Conservation (phyloP, 768 basidiomycete genomes). For the Amanita jacksonii region DNA sequence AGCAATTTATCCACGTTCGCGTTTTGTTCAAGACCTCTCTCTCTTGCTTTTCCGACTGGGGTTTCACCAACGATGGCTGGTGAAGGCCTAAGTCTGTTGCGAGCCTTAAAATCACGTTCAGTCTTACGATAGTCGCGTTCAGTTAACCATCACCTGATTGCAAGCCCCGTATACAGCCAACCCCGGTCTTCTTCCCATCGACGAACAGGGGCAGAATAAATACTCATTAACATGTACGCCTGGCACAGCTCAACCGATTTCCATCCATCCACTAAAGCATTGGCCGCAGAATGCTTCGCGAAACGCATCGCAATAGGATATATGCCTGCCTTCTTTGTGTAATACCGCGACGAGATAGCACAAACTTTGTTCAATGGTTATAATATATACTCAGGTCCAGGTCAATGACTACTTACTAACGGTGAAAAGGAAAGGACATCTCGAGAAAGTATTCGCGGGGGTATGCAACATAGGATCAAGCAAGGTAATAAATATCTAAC, state of each 20-base stretch:
- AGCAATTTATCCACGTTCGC: conserved; percentile 88
- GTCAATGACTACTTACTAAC: conserved; percentile 44
- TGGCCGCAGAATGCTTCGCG: conserved; percentile 74
- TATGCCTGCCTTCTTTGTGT: conserved; percentile 70
- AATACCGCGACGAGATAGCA: conserved; percentile 78
- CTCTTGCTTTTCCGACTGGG: conserved; percentile 66
- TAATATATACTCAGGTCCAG: background rate
- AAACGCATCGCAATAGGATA: conserved; percentile 88
- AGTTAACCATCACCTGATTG: conserved; percentile 47
- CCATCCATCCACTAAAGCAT: conserved; percentile 72
- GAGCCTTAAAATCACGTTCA: conserved; percentile 38
- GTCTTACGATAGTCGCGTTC: conserved; percentile 1
- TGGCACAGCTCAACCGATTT: conserved; percentile 85
- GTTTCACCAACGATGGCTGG: conserved; percentile 47
- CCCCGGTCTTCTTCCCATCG: conserved; percentile 87
- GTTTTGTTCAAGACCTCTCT: conserved; percentile 79
- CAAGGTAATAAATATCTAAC: conserved; percentile 61
- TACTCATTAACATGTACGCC: conserved; percentile 83
- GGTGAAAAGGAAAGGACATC: conserved; percentile 88
- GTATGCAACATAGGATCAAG: conserved; percentile 79
- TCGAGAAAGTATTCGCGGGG: conserved; percentile 64
- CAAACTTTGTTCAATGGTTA: too few relatives aligned
- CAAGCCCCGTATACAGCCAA: conserved; percentile 84
- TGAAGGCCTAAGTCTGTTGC: conserved; percentile 88
- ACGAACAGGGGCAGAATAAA: conserved; percentile 70